These are phyloP conservation scores for Saccharomycopsis olivae DNA, from an alignment of 805 yeast genomes.

Conservation along the genomic window DNA sequence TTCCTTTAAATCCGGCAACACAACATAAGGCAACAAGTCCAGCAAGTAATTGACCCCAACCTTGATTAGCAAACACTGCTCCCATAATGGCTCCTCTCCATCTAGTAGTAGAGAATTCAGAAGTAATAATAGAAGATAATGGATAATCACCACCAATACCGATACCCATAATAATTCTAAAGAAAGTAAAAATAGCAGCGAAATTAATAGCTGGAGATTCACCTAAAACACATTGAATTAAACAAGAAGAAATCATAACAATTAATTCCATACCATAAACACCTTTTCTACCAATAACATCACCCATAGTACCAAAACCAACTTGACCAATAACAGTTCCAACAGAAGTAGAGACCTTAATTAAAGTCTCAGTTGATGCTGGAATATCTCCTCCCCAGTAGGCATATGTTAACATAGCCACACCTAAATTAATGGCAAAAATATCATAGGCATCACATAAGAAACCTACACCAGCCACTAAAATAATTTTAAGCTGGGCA, in stretches of 20 bases:
- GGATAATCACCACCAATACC: constrained; percentile 99
- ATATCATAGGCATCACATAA: constrained; percentile 89
- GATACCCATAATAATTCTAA: constrained; percentile 84
- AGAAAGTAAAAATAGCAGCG: constrained; percentile 62
- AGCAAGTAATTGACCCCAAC: constrained; percentile 87
- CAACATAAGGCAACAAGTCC: constrained; percentile 73
- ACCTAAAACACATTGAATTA: constrained; percentile 70
- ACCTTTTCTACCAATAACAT: constrained; percentile 73
- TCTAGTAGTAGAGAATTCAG: constrained; percentile 87
- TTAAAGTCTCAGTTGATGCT: constrained; percentile 57
- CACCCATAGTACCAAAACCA: constrained; percentile 76
- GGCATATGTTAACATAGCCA: constrained; percentile 68
- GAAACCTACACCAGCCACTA: constrained; percentile 91
- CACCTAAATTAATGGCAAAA: constrained; percentile 78
- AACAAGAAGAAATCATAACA: constrained; percentile 69
- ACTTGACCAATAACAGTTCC: constrained; percentile 91
- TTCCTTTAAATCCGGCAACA: constrained; percentile 66
- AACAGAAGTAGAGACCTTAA: constrained; percentile 84
- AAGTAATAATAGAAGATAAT: constrained; percentile 78
- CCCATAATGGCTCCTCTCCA: constrained; percentile 99
- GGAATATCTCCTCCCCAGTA: constrained; percentile 60
- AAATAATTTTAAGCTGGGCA: constrained; percentile 73
- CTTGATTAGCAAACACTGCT: constrained; percentile 94
- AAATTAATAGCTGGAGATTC: constrained; percentile 60
- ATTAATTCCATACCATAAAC: constrained; percentile 83